Base-by-base conservation (phyloP, 345 rosid species). In the Ceriops zippeliana region DNA sequence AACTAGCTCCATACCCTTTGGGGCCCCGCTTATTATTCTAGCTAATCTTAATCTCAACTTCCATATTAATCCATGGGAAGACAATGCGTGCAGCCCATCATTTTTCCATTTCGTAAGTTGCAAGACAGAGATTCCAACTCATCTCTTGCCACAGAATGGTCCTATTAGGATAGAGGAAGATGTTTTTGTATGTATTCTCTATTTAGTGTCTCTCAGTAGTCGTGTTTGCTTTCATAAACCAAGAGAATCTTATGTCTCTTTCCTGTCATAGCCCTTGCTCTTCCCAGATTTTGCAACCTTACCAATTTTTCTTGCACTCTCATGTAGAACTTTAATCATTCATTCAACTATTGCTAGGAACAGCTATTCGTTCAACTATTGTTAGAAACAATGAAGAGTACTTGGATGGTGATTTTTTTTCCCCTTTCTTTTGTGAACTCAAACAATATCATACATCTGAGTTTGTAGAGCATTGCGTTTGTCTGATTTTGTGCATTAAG, bases 1-100 rank as follows among this genome's bases (percentile, higher is more conserved):
- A 47, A 66, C 66, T 52, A 62, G 35, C 8, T 61, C 81, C 78
- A 69, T 78, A 58, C 65, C 67, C 21, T 68, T 65, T 65, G 62
- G 70, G 74, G 74, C 60, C 66, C 70, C 74, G 15, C 5, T 27
- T 46, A 20, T 56, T 38, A 42, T 49, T 61, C 42, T 22, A 47
- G 15, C 52, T 17, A 4, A 11, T 49, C 7, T 51, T 47, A 1
- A 16, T 54, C 16, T 69, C 3, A 20, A 34, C 31, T 32, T 24
- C 49, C 6, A 13, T 3, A 2, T 21, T 54, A 54, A 22, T 22
- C 15, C 49, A 54, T 54, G 9, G 28, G 27, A 0, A 2, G 6
- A 22, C 58, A 22, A 3, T 26, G 58, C 58, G n/a, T 22, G 35
- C 28, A 31, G 57, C 59, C 68, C 58, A 30, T 65, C 34, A 8